These are phyloP conservation scores for Phaeoacremonium minimum DNA, from an alignment of 2,329 filamentous ascomycete genomes.

Conservation along the genomic window DNA sequence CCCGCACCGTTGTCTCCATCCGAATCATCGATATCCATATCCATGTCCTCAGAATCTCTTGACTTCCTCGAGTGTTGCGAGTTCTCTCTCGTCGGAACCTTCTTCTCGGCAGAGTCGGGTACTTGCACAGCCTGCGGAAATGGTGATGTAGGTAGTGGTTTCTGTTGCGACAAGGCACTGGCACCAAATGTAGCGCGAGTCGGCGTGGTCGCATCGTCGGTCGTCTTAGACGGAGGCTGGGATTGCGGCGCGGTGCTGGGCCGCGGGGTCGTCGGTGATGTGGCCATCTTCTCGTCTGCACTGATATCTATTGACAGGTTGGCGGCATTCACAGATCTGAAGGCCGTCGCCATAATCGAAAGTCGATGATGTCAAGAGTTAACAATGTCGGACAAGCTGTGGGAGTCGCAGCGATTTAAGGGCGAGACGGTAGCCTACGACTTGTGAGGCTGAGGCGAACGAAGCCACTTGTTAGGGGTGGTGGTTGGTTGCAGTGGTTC, in stretches of 20 bases:
- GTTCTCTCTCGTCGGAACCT: conserved; percentile 44
- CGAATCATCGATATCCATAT: conserved; percentile 72
- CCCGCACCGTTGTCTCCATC: conserved; percentile 43
- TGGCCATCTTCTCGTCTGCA: conserved; percentile 51
- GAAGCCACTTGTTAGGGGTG: conserved; percentile 17
- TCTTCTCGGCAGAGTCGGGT: conserved; percentile 38
- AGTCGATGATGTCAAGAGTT: no score
- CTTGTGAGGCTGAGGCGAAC: conserved; percentile 23
- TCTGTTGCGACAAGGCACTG: conserved; percentile 38
- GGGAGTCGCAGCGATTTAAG: conserved; percentile 11
- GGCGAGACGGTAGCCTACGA: conserved; percentile 11
- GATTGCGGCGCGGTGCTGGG: conserved; percentile 25
- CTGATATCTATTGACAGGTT: conserved; percentile 36
- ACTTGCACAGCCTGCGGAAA: conserved; percentile 47
- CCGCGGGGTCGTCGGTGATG: conserved; percentile 25
- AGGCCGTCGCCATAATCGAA: conserved; percentile 56
- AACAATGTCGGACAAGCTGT: conserved; percentile 1
- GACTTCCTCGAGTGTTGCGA: conserved; percentile 60
- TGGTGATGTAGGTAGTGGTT: conserved; percentile 48
- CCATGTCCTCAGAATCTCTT: conserved; percentile 63
- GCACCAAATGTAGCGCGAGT: conserved; percentile 53
- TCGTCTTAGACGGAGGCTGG: conserved; percentile 12
- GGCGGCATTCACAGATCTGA: conserved; percentile 57
- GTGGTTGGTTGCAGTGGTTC: conserved; percentile 6
- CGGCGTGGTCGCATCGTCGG: conserved; percentile 54